Percentiles rank a stretch among this genome's conserved stretches.
These are phyloP conservation scores for Lachnellula subtilissima DNA, from an alignment of 2,329 filamentous ascomycete species.

Conservation along the genomic window DNA sequence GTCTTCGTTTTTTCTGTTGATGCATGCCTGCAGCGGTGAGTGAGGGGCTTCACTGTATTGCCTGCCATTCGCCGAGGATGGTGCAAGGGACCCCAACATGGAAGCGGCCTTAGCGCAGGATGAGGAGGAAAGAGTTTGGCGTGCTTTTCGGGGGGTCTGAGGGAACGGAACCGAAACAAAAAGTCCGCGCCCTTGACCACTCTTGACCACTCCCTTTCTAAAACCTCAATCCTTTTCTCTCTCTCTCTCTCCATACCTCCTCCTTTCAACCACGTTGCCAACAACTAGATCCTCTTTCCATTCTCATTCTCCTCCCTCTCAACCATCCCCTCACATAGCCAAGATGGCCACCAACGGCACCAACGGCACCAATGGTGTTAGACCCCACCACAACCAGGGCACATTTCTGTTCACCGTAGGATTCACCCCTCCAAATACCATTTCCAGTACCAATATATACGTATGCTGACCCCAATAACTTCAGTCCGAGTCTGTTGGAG, in stretches of 20 bases:
- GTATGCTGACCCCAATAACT: conserved; percentile 4
- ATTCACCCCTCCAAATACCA: conserved; percentile 4
- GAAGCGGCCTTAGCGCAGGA: too few species aligned
- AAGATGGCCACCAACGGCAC: conserved; percentile 35
- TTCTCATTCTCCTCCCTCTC: neutral
- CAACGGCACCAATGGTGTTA: conserved; percentile 38
- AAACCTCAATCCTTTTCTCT: too few species aligned
- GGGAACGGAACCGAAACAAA: neutral
- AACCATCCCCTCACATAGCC: neutral
- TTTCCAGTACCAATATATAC: neutral
- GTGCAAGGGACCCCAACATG: neutral
- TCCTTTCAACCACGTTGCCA: neutral
- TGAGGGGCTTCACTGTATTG: neutral
- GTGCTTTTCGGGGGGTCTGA: neutral
- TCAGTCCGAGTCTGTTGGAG: conserved; percentile 80
- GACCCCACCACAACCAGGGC: conserved; percentile 52
- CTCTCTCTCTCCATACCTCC: neutral
- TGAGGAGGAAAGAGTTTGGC: too few species aligned
- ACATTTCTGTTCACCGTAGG: conserved; percentile 80
- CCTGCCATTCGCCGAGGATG: neutral
- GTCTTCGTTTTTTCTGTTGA: neutral
- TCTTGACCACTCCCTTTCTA: neutral
- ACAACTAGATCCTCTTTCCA: neutral
- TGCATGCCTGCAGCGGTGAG: neutral
- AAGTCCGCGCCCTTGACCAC: neutral